These are phyloP conservation scores for Plasmodium berghei DNA, from an alignment of 169 alveolate genomes.

Conservation along the genomic window DNA sequence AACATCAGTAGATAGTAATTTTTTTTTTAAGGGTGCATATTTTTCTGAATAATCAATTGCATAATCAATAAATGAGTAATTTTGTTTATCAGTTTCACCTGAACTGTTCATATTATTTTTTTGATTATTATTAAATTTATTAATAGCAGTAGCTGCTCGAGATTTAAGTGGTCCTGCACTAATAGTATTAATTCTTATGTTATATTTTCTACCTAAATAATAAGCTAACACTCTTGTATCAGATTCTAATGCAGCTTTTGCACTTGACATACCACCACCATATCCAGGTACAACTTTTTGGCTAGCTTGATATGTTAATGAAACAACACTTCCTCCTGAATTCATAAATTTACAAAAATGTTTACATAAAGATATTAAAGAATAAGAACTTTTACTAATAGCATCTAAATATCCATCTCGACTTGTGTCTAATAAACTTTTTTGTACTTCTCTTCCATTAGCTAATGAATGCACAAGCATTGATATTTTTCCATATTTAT, in stretches of 20 bases:
- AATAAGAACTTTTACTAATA: conserved; percentile 83
- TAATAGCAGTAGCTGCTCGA: conserved; percentile 84
- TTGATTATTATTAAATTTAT: conserved; percentile 2
- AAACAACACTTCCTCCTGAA: conserved; percentile 79
- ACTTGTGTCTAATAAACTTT: conserved; percentile 84
- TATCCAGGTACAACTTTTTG: conserved; percentile 84
- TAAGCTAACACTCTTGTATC: conserved; percentile 87
- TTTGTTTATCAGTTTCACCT: conserved; percentile 74
- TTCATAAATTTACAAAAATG: conserved; percentile 85
- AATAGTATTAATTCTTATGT: conserved; percentile 85
- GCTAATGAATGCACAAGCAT: conserved; percentile 88
- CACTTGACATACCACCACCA: conserved; percentile 90
- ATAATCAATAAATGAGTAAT: conserved; percentile 85
- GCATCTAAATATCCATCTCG: conserved; percentile 88
- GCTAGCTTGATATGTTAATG: conserved; percentile 85
- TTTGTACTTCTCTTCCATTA: conserved; percentile 87
- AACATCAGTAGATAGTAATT: conserved; percentile 78
- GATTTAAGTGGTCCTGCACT: conserved; percentile 89
- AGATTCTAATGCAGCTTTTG: conserved; percentile 87
- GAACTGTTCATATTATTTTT: conserved; percentile 4
- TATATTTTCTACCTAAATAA: conserved; percentile 82
- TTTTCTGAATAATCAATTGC: conserved; percentile 84
- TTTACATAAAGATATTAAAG: conserved; percentile 85
- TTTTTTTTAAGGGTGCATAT: conserved; percentile 82
- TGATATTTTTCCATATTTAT: conserved; percentile 79